Evolutionary conservation across 305 asterid species (phyloP), one percentile per base, ranked within the genome.

Genomic region (Coffea humblotiana): DNA sequence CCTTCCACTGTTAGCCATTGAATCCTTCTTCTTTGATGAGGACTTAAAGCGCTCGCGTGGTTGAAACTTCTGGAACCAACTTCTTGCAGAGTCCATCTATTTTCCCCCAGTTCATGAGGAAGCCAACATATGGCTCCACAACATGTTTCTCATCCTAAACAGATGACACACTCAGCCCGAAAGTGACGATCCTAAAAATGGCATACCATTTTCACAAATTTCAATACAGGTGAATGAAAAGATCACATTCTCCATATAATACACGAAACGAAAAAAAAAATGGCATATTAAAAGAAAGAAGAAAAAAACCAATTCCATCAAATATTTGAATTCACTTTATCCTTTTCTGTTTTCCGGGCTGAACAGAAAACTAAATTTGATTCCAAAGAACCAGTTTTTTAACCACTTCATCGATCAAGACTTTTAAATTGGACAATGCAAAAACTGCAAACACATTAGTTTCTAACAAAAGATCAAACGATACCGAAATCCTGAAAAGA

Each of bases 21-120:
- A 82, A 66, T 88, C 93, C 82, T 90, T 82, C 81, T 79, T 93
- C 88, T 82, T 93, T 47, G 88, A 77, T 8, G 92, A 85, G 43
- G 94, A 82, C 86, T 93, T 90, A 81, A 89, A 87, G 10, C 95
- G 90, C 47, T 94, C 98, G 72, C 94, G 89, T 4, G 96, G 94
- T 83, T 93, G 96, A 74, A 90, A 89, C 88, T 85, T 94, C 35
- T 94, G 97, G 58, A 92, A 85, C 99, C 99, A 96, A 86, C 97
- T 91, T 87, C 86, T 90, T 12, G 97, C 93, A 78, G 97, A 89
- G 86, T 90, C 98, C 98, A 94, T 95, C 64, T 81, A 85, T 81
- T 69, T 83, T 78, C 65, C 88, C 88, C 82, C 87, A 70, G 79
- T 78, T 82, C 82, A 76, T 68, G 88, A 83, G 89, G 87, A 77